Evolutionary conservation across 164 flowering plant genomes (phyloP), one percentile per base, ranked within the genome.

Genomic region (Kalanchoe fedtschenkoi): DNA sequence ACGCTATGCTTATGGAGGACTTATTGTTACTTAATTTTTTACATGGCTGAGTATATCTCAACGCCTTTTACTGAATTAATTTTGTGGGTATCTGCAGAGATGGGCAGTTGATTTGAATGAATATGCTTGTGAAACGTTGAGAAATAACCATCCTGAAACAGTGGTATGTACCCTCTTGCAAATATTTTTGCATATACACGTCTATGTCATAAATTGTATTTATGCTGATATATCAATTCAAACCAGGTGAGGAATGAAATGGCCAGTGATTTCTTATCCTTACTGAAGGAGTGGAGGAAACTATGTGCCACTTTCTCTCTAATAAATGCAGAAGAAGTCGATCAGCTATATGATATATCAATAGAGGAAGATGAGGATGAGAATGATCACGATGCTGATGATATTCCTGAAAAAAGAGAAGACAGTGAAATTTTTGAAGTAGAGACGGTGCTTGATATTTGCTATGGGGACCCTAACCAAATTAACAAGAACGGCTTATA

Each of bases 61-160:
- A 28, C 16, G 3, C 42, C n/a, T 51, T 14, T 17, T 14, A 33
- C 24, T 22, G 6, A 15, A 5, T 44, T 11, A 2, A 15, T 56
- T 11, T 44, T 5, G 1, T 0, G 44, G 46, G 16, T 57, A 21
- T 58, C 38, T 65, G 46, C 34, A 93, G 99, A 81, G 69, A 65
- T 93, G 99, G 99, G 97, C 97, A 21, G 87, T 93, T n/a, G 99
- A 91, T 34, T 0, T 81, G 5, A 93, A 93, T 53, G 7, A 68
- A 13, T 44, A 70, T 74, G 99, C 99, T 0, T 90, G 96, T 46
- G 61, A 84, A 21, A 88, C 91, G 60, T 70, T 93, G 0, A 71
- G 69, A 17, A 39, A 68, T 5, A 93, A 90, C 47, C 99, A 93
- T 67, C 92, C 91, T 0, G 92, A 93, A 69, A 80, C 96, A 0